Conservation (phyloP, 2,329 filamentous ascomycete species). For the Aspergillus eucalypticola region DNA sequence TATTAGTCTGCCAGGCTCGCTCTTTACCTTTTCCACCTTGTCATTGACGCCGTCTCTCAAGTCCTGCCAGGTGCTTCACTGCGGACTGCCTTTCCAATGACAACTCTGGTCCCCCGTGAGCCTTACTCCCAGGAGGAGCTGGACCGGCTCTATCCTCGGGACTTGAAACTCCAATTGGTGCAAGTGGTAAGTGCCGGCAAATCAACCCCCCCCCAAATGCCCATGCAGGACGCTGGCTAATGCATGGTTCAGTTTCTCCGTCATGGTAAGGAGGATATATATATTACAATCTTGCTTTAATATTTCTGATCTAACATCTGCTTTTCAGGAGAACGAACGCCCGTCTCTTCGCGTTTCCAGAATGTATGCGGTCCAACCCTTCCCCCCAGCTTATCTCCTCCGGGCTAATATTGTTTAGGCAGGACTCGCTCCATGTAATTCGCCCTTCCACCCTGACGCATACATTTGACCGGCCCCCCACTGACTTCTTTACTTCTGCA, state of each 20-base stretch:
- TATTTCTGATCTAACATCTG: conserved; percentile 10
- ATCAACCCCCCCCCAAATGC: not conserved
- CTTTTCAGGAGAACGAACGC: conserved; percentile 67
- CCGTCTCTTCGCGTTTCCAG: conserved; percentile 83
- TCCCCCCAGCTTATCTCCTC: not conserved
- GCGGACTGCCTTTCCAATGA: conserved; percentile 58
- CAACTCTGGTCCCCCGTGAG: conserved; percentile 69
- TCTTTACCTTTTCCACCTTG: not conserved
- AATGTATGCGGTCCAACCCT: conserved; percentile 53
- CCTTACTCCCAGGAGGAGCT: conserved; percentile 83
- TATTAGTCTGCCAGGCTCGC: not conserved
- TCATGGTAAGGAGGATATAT: conserved; percentile 59
- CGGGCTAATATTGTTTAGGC: conserved; percentile 40
- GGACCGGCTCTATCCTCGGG: conserved; percentile 73
- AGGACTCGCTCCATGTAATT: conserved; percentile 51
- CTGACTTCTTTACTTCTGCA: conserved; percentile 11
- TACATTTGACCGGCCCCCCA: not conserved
- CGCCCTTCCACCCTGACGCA: not conserved
- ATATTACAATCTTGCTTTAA: not conserved
- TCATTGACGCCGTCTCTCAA: not conserved
- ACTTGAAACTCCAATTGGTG: conserved; percentile 81
- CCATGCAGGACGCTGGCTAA: conserved; percentile 16
- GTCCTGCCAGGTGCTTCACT: not conserved
- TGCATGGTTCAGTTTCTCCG: conserved; percentile 59
- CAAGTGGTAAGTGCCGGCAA: conserved; percentile 63